Base-by-base conservation (phyloP, 805 yeast species). In the Metschnikowia rubicola region DNA sequence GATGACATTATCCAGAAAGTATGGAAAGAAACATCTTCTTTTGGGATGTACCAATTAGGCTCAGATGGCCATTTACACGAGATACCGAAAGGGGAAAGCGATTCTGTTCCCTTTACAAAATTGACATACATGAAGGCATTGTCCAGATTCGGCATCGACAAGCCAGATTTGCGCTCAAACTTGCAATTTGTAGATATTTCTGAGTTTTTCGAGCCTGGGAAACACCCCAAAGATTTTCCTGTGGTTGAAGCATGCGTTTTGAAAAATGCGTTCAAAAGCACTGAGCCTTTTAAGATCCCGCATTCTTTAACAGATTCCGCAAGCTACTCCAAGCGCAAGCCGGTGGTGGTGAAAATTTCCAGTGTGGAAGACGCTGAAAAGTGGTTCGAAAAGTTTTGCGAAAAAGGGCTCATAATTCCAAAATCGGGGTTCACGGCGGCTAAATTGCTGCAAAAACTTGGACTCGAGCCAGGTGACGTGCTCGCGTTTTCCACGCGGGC, bases 101-200 rank as follows among this genome's bases (percentile, higher is more conserved):
- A 30, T 5, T 8, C 39, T 6, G 39, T 35, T 15, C 47, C 41
- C 28, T 61, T 58, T 55, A 67, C 74, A 0, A 74, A 73, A 46
- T 57, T 92, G 47, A 69, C 79, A 1, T 94, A 94, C 59, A 54
- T 64, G 0, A 84, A 87, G 3, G 96, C 89, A 0, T 73, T 94
- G 64, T 61, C 78, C 2, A 71, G 67, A 15, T 94, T 81, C 60
- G 99, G 99, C 12, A 86, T 91, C 43, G 99, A 94, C 62, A 94
- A 94, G 63, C 99, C 99, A 0, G 98, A 94, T 64, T 66, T 94
- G 53, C 74, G 97, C 51, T 84, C 86, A 0, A 60, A 68, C 1
- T 53, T 88, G 30, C 61, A 72, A 31, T 78, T 89, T 36, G 47
- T 57, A 1, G 73, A 79, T 45, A 52, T 89, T n/a, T 65, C 78